Conservation (phyloP, 2,329 filamentous ascomycete species). For the Aschersonia sp. region DNA sequence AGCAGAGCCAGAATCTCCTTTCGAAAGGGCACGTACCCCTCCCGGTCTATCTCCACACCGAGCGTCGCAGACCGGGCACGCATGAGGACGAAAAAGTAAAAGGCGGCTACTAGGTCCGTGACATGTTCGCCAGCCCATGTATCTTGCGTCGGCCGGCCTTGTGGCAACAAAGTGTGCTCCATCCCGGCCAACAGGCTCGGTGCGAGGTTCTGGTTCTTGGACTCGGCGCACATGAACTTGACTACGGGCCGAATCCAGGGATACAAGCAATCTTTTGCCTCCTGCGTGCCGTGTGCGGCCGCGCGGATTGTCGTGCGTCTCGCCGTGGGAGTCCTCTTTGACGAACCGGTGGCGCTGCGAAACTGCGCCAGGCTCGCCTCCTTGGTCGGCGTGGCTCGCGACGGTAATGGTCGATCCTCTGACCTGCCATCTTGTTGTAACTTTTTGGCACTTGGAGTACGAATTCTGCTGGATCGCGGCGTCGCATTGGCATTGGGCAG, state of each 20-base stretch:
- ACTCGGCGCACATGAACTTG: slow-evolving; percentile 45
- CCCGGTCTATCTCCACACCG: slow-evolving; percentile 22
- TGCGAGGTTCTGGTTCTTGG: slow-evolving; percentile 46
- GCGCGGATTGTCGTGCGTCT: slow-evolving; percentile 16
- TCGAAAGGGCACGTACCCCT: slow-evolving; percentile 28
- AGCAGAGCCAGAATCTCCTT: slow-evolving; percentile 31
- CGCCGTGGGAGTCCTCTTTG: no score
- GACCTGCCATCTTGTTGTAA: no score
- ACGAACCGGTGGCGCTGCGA: no score
- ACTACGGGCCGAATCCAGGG: slow-evolving; percentile 58
- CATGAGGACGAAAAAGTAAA: slow-evolving; percentile 46
- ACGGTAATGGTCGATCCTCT: no score
- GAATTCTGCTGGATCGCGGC: slow-evolving; percentile 14
- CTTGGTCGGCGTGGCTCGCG: no score
- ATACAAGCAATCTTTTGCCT: slow-evolving; percentile 24
- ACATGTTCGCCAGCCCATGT: slow-evolving; percentile 33
- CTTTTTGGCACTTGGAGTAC: slow-evolving; percentile 8
- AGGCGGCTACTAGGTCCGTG: slow-evolving; percentile 40
- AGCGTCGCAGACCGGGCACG: slow-evolving; percentile 28
- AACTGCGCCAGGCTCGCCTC: no score
- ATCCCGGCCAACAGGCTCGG: slow-evolving; percentile 65
- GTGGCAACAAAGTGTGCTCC: slow-evolving; percentile 35
- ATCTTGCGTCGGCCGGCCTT: slow-evolving; percentile 29
- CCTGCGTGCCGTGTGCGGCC: slow-evolving; percentile 9
- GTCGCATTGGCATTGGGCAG: slow-evolving; percentile 32